A percentile compares a stretch with the other conserved stretches of the same genome.
Evolutionary conservation across 73 alveolate species (phyloP).

Genomic region (Effrenium voratum): DNA sequence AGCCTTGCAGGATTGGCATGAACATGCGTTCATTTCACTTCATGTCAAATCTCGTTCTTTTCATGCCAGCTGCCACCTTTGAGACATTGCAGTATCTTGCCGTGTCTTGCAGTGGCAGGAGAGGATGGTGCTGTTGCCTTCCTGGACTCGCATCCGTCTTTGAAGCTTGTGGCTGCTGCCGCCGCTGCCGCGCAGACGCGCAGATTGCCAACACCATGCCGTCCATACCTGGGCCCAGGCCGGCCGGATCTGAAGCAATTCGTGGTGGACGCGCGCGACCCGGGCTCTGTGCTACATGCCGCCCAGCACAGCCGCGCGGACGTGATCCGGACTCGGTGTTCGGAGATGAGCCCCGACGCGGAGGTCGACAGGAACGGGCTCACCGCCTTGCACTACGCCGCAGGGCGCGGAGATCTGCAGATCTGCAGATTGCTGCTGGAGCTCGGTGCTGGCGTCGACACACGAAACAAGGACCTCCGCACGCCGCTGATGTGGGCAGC

Average conservation of each 20-base stretch:
- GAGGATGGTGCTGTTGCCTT: conserved; percentile 72
- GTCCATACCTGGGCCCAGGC: conserved; percentile 35
- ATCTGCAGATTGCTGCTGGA: conserved; percentile 6
- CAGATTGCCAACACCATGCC: not conserved
- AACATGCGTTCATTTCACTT: no score
- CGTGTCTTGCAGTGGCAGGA: no score
- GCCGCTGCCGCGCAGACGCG: not conserved
- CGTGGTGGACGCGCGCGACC: conserved; percentile 43
- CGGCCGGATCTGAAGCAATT: conserved; percentile 27
- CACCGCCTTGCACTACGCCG: conserved; percentile 63
- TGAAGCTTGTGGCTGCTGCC: not conserved
- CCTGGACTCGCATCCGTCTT: conserved; percentile 10
- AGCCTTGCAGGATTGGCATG: not conserved
- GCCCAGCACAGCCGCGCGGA: conserved; percentile 39
- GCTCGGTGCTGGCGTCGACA: conserved; percentile 47
- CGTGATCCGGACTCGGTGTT: not conserved
- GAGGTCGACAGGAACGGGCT: conserved; percentile 73
- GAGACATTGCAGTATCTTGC: no score
- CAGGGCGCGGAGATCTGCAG: conserved; percentile 46
- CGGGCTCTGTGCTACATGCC: conserved; percentile 30
- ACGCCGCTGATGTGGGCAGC: conserved; percentile 88
- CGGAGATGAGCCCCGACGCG: not conserved
- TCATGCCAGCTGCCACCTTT: no score
- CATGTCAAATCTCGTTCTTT: no score
- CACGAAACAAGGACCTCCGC: conserved; percentile 54